These are phyloP conservation scores for Pythium utonaiense DNA, from an alignment of 352 stramenopile genomes.

Conservation along the genomic window DNA sequence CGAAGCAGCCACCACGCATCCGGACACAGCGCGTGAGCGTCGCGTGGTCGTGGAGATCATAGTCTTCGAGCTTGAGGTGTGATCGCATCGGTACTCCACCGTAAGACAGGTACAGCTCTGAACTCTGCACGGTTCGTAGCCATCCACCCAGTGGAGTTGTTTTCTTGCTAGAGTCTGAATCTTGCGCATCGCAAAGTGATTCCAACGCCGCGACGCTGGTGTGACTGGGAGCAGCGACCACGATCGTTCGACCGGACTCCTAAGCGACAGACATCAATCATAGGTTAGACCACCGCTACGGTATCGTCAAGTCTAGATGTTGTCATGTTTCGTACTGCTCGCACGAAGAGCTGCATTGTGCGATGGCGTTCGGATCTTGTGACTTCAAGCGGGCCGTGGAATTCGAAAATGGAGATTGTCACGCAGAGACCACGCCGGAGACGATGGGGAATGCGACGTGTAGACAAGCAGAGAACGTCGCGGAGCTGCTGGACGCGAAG, in stretches of 20 bases:
- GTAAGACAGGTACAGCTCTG: constrained; percentile 43
- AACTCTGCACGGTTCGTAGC: background rate
- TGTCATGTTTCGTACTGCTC: constrained; percentile 32
- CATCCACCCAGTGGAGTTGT: background rate
- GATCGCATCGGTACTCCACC: constrained; percentile 53
- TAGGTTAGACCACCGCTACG: background rate
- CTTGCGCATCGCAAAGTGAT: constrained; percentile 9
- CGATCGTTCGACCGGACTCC: constrained; percentile 39
- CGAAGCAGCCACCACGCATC: constrained; percentile 62
- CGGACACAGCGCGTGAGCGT: constrained; percentile 47
- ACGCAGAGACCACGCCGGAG: background rate
- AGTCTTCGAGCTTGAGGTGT: constrained; percentile 45
- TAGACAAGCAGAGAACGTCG: background rate
- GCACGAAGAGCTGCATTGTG: constrained; percentile 74
- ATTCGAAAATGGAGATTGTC: background rate
- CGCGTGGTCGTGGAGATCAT: constrained; percentile 65
- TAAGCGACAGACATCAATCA: constrained; percentile 16
- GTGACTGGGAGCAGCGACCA: constrained; percentile 27
- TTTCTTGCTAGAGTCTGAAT: constrained; percentile 3
- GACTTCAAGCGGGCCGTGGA: background rate
- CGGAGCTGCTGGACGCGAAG: background rate
- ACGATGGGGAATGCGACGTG: background rate
- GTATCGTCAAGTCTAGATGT: background rate
- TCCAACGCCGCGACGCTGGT: constrained; percentile 40
- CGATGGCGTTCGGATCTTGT: background rate